A percentile compares a stretch with the other conserved stretches of the same genome.
Conservation (phyloP, 208 protist genomes). For the Trypanosoma mega region DNA sequence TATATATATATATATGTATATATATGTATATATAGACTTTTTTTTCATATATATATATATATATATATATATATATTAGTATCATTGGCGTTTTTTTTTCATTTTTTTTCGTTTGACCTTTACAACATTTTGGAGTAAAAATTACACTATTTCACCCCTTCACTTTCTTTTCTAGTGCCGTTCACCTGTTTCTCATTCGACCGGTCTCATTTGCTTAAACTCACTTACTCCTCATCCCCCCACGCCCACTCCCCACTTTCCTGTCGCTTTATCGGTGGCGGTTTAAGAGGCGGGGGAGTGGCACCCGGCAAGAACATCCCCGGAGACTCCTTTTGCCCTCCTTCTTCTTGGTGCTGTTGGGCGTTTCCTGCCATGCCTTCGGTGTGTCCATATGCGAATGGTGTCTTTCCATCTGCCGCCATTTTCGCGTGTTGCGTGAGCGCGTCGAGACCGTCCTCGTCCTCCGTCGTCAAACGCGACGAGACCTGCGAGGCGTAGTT, state of each 20-base stretch:
- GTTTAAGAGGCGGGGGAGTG: not conserved
- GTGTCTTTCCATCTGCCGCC: slow-evolving; percentile 25
- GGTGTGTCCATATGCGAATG: not conserved
- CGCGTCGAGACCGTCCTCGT: slow-evolving; percentile 43
- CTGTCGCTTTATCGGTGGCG: not conserved
- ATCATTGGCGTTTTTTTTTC: not conserved
- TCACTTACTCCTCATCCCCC: slow-evolving; percentile 32
- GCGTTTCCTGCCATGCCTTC: not conserved
- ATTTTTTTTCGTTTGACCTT: slow-evolving; percentile 5
- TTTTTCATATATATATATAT: too few relatives aligned
- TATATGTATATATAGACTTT: too few relatives aligned
- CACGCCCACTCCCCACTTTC: slow-evolving; percentile 51
- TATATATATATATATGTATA: too few relatives aligned
- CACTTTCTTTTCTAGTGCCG: too few relatives aligned
- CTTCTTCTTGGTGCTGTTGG: slow-evolving; percentile 3
- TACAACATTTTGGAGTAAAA: not conserved
- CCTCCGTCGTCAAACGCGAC: slow-evolving; percentile 18
- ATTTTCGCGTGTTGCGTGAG: slow-evolving; percentile 43
- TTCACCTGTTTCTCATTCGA: too few relatives aligned
- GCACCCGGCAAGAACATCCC: not conserved
- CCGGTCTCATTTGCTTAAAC: not conserved
- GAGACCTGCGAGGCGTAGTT: slow-evolving; percentile 50
- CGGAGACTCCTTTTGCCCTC: not conserved
- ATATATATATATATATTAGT: too few relatives aligned
- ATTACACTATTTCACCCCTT: not conserved